Evolutionary conservation across 768 basidiomycete species (phyloP), one percentile per base, ranked within the genome.

Genomic region (Leucosporidium scottii): DNA sequence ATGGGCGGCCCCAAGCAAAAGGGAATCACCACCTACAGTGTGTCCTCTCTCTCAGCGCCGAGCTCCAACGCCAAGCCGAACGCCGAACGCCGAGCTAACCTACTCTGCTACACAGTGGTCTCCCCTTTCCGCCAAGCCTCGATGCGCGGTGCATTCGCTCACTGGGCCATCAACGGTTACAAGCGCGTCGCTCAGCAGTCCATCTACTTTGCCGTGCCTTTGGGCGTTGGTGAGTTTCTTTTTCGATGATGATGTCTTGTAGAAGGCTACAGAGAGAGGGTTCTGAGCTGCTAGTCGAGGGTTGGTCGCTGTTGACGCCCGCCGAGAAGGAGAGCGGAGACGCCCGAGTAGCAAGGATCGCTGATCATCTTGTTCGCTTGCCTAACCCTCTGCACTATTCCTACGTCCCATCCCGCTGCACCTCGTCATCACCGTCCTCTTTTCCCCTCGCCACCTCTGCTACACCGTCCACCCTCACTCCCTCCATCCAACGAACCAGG

Each of bases 101-200:
- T 13, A 30, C 65, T 5, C 53, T 44, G 56, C 28, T 55, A 31
- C 55, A 61, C 47, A 96, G 93, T 83, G 71, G 75, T 93, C 70
- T 92, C 92, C n/a, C 89, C 91, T 12, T 88, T 84, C 81, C 85
- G 87, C 77, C 84, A 88, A 72, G 85, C 85, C 67, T 85, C 89
- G 23, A 84, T 86, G 51, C 86, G 87, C 58, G 82, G 88, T 63
- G 84, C 86, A 75, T 77, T 92, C 76, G 82, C 83, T 64, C 84
- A 79, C 72, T 94, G 90, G 82, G 77, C 91, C 74, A 90, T 92
- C 84, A 91, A 91, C 79, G 92, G 91, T 48, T 89, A 86, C 82
- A 83, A 83, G 62, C 86, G 93, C 70, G 78, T 91, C 61, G 84
- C 85, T 50, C 81, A 82, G 65, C 88, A 93, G 76, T 81, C 85